These are phyloP conservation scores for Russula lepida DNA, from an alignment of 768 basidiomycete genomes.

Conservation along the genomic window DNA sequence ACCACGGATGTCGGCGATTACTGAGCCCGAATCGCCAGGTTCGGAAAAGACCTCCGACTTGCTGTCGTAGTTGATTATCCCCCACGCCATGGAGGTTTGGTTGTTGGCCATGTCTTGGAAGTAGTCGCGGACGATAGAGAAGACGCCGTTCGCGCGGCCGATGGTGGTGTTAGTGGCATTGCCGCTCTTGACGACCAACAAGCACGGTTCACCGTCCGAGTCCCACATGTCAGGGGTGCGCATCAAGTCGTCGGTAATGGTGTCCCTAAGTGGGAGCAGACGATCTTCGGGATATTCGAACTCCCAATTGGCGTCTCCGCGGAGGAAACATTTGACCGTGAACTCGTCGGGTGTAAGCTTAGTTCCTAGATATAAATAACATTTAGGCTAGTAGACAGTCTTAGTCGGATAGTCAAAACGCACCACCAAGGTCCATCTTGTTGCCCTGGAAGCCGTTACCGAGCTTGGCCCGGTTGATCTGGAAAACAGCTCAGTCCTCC, in stretches of 20 bases:
- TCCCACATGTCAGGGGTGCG: slow-evolving; percentile 26
- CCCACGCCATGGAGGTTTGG: slow-evolving; percentile 27
- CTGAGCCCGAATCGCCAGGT: slow-evolving; percentile 33
- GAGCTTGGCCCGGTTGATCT: slow-evolving; percentile 24
- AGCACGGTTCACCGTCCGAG: slow-evolving; percentile 26
- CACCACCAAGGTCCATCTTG: slow-evolving; percentile 30
- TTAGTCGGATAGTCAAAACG: slow-evolving; percentile 25
- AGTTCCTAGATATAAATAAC: slow-evolving; percentile 21
- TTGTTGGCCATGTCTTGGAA: slow-evolving; percentile 14
- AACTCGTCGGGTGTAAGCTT: slow-evolving; percentile 21
- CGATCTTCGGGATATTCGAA: slow-evolving; percentile 29
- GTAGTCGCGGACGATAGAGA: slow-evolving; percentile 31
- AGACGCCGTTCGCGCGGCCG: slow-evolving; percentile 30
- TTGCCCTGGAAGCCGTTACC: slow-evolving; percentile 29
- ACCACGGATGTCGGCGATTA: slow-evolving; percentile 28
- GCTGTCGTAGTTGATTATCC: slow-evolving; percentile 26
- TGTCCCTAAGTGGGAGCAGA: slow-evolving; percentile 28
- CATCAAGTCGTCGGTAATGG: slow-evolving; percentile 30
- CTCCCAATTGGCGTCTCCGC: slow-evolving; percentile 22
- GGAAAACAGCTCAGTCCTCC: slow-evolving; percentile 26
- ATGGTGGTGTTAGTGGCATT: slow-evolving; percentile 31
- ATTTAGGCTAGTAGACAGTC: slow-evolving; percentile 22
- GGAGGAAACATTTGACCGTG: slow-evolving; percentile 22
- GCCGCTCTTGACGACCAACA: slow-evolving; percentile 32
- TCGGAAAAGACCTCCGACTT: slow-evolving; percentile 29